Conservation (phyloP, 345 rosid genomes). For the Corymbia maculata region DNA sequence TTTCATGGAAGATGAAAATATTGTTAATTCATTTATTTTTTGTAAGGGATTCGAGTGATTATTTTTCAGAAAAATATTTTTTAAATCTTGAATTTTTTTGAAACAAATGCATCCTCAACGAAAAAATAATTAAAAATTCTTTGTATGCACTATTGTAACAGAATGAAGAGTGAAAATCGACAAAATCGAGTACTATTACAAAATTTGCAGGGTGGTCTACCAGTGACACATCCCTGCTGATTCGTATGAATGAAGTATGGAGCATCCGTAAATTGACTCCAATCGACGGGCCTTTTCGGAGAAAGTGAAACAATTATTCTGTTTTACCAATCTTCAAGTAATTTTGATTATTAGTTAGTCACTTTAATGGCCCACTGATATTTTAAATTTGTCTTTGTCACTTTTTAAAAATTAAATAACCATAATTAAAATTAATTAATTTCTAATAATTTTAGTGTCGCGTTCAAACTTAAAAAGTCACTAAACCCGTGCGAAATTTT, state of each 20-base stretch:
- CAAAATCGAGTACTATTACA: background rate
- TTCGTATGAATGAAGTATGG: no score
- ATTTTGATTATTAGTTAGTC: background rate
- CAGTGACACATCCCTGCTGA: background rate
- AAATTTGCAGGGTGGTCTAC: background rate
- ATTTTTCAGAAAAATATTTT: background rate
- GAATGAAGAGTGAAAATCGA: background rate
- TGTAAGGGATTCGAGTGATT: fast-evolving
- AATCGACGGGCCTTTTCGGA: background rate
- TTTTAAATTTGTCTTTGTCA: background rate
- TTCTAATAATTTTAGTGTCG: background rate
- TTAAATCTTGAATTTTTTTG: background rate
- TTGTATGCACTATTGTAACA: background rate
- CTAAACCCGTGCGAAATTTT: background rate
- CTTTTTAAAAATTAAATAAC: no score
- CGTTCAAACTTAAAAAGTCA: background rate
- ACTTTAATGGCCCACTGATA: background rate
- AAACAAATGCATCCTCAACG: background rate
- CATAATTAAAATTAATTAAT: background rate
- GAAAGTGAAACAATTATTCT: no score
- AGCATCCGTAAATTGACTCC: background rate
- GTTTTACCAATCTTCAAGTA: background rate
- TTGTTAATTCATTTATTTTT: background rate
- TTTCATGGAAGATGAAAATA: fast-evolving
- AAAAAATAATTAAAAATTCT: background rate